phyloP scores from a whole-genome alignment of 1,139 yeast genomes.

The Casaregolazyma suthepensis region DNA sequence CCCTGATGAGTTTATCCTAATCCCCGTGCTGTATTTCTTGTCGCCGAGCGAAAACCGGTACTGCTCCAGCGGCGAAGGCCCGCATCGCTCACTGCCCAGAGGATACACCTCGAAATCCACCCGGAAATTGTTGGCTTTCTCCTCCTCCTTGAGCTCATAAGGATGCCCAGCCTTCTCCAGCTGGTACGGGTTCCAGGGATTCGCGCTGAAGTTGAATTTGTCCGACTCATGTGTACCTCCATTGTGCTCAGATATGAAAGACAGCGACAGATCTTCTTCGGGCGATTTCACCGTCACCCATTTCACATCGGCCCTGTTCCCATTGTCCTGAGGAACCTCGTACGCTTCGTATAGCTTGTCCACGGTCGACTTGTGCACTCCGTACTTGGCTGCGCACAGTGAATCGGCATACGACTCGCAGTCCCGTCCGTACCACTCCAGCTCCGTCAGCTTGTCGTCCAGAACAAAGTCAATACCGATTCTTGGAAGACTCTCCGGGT shows the following conservation, averaged over 20 bases:
- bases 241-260: conserved; percentile 3
- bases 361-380: conserved; percentile 19
- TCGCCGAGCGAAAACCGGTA: conserved; percentile 12
- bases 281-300: conserved; percentile 26
- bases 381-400: conserved; percentile 29
- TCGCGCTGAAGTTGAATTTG: conserved; percentile 20
- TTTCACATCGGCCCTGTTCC: conserved; percentile 33
- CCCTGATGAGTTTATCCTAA: neutral
- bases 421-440: conserved; percentile 34
- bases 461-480: conserved; percentile 27
- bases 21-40: conserved; percentile 5
- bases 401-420: conserved; percentile 36
- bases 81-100: conserved; percentile 35
- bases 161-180: conserved; percentile 33
- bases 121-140: conserved; percentile 24
- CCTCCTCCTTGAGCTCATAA: conserved; percentile 22
- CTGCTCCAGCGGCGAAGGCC: conserved; percentile 30
- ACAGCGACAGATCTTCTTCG: conserved; percentile 1
- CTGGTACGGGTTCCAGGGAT: conserved; percentile 24
- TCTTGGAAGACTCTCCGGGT: conserved; percentile 23
- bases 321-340: conserved; percentile 37
- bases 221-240: conserved; percentile 13
- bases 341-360: conserved; percentile 26
- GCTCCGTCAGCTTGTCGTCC: conserved; percentile 18
- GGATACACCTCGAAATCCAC: conserved; percentile 35